Percentiles rank a stretch among this genome's conserved stretches.
Evolutionary conservation across 2,329 filamentous ascomycete species (phyloP).

Genomic region (Cladosporium phlei): DNA sequence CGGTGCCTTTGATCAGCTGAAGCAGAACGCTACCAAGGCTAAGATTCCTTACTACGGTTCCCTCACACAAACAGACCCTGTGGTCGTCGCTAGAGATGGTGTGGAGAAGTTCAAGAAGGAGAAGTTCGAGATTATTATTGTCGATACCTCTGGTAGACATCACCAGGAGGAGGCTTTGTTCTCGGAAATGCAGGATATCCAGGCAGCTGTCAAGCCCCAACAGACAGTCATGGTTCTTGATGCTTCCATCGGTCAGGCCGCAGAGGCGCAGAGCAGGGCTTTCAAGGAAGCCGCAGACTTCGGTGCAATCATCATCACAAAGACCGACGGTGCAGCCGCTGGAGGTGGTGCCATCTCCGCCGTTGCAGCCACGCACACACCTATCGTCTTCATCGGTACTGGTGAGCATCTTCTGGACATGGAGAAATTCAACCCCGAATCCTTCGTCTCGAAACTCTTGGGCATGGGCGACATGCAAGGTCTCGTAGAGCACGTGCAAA

Average conservation of each 20-base stretch:
- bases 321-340: conserved; percentile 92
- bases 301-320: conserved; percentile 97
- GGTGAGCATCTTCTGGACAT: conserved; percentile 96
- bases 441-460: conserved; percentile 88
- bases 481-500: conserved; percentile 92
- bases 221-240: conserved; percentile 99
- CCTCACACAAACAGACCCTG: conserved; percentile 91
- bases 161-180: conserved; percentile 93
- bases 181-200: conserved; percentile 96
- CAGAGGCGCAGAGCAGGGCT: conserved; percentile 87
- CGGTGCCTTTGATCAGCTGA: conserved; percentile 95
- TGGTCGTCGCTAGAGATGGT: conserved; percentile 87
- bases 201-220: conserved; percentile 81
- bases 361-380: conserved; percentile 91
- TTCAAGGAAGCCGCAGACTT: conserved; percentile 98
- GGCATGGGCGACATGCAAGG: conserved; percentile 98
- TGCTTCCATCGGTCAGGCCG: conserved; percentile 91
- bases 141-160: conserved; percentile 93
- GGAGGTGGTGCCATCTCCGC: conserved; percentile 97
- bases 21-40: conserved; percentile 97
- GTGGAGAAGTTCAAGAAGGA: conserved; percentile 99
- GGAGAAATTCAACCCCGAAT: conserved; percentile 85
- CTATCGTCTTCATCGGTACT: conserved; percentile 96
- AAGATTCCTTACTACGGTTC: conserved; percentile 99
- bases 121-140: conserved; percentile 95